Evolutionary conservation across 208 protist species (phyloP).

Genomic region (Acanthamoeba triangularis): DNA sequence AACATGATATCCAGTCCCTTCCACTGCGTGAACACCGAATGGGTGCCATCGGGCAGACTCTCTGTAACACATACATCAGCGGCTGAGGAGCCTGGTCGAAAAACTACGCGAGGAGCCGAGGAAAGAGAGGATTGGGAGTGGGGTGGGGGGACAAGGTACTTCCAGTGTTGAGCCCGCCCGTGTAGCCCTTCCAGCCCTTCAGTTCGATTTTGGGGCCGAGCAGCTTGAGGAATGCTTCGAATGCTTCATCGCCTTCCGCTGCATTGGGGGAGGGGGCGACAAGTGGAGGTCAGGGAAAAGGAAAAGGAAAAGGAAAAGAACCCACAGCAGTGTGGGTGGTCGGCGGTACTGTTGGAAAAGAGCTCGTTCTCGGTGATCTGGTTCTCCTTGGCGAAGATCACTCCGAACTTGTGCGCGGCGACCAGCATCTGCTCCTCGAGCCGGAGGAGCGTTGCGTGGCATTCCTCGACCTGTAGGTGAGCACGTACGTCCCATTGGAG

Average conservation of each 20-base stretch:
- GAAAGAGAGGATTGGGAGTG: background rate
- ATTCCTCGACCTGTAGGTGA: slow-evolving; percentile 27
- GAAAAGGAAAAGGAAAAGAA: background rate
- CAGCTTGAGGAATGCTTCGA: slow-evolving; percentile 29
- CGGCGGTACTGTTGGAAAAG: slow-evolving; percentile 47
- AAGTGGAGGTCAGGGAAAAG: background rate
- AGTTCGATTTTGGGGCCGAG: slow-evolving; percentile 41
- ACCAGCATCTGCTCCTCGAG: slow-evolving; percentile 73
- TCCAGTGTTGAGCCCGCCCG: slow-evolving; percentile 42
- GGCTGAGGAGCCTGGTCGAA: background rate
- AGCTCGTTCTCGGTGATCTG: slow-evolving; percentile 69
- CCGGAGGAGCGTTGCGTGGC: slow-evolving; percentile 7
- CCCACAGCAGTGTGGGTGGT: background rate
- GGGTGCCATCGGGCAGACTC: slow-evolving; percentile 22
- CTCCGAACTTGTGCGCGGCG: slow-evolving; percentile 62
- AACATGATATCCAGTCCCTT: slow-evolving; percentile 68
- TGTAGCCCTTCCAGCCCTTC: slow-evolving; percentile 62
- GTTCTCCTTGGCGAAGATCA: slow-evolving; percentile 60
- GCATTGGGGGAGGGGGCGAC: background rate
- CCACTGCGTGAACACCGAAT: slow-evolving; percentile 69
- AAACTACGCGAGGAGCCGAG: too few relatives aligned
- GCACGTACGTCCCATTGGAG: too few relatives aligned
- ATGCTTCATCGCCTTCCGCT: slow-evolving; percentile 64
- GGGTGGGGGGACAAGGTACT: background rate
- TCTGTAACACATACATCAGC: background rate